These are phyloP conservation scores for Carex arenaria DNA, from an alignment of 202 grass and related monocot genomes.

Conservation along the genomic window DNA sequence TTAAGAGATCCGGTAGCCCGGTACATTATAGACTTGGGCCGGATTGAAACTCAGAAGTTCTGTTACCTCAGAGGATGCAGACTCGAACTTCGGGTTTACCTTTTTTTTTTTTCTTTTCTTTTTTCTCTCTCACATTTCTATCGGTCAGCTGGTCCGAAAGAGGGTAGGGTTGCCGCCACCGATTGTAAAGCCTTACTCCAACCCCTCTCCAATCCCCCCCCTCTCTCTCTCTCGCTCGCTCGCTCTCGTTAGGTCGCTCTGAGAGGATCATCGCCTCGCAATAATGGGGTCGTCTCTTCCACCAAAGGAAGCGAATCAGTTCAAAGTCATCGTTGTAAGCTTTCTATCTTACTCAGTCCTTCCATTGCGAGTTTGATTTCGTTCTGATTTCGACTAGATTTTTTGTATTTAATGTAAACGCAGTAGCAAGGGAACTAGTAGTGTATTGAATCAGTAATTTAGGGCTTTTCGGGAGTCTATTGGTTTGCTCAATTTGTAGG, in stretches of 20 bases:
- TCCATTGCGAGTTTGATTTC: conserved; percentile 6
- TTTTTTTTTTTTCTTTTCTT: neutral
- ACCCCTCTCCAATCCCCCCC: conserved; percentile 17
- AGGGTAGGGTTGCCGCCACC: conserved; percentile 36
- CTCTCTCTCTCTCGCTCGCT: conserved; percentile 27
- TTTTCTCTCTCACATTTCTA: neutral
- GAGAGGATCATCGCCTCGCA: conserved; percentile 28
- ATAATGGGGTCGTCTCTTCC: conserved; percentile 91
- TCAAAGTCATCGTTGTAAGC: conserved; percentile 99
- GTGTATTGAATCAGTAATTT: conserved; percentile 5
- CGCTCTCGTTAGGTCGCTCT: conserved; percentile 8
- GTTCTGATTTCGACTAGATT: conserved; percentile 24
- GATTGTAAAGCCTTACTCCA: conserved; percentile 24
- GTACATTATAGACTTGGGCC: too few relatives aligned
- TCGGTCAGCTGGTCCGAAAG: conserved; percentile 21
- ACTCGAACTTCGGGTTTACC: neutral
- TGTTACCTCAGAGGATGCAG: too few relatives aligned
- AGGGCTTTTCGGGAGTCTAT: neutral
- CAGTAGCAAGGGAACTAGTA: neutral
- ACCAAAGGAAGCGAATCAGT: conserved; percentile 96
- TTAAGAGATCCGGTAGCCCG: too few relatives aligned
- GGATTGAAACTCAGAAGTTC: too few relatives aligned
- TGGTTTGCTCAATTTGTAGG: neutral
- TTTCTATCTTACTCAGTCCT: neutral
- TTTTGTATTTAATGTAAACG: neutral